phyloP scores from a whole-genome alignment of 768 basidiomycete species.

The Myochromella boudieri region DNA sequence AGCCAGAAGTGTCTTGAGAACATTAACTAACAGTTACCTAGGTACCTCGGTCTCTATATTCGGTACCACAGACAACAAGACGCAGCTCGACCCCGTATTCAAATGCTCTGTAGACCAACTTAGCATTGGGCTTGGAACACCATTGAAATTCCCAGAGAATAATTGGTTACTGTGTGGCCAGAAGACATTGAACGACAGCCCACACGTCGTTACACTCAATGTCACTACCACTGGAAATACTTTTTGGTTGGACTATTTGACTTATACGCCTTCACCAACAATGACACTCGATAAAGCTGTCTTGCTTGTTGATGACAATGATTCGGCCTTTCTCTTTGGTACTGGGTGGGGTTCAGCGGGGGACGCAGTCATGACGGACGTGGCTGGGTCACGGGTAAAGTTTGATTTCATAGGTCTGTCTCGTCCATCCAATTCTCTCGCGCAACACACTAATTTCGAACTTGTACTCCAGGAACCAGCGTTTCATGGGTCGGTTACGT shows the following conservation, averaged over 20 bases:
- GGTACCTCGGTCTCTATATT: constrained; percentile 16
- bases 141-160: background rate
- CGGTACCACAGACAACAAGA: constrained; percentile 15
- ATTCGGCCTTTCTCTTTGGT: background rate
- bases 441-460: background rate
- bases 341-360: constrained; percentile 2
- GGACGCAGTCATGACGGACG: background rate
- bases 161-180: constrained; percentile 6
- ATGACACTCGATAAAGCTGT: background rate
- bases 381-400: background rate
- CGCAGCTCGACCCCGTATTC: constrained; percentile 8
- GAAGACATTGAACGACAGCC: background rate
- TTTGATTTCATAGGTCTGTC: constrained; percentile 6
- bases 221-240: constrained; percentile 1
- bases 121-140: constrained; percentile 1
- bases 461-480: background rate
- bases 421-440: background rate
- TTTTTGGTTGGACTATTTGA: constrained; percentile 4
- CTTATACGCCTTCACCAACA: background rate
- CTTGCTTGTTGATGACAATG: background rate
- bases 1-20: too few species aligned
- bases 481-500: constrained; percentile 12
- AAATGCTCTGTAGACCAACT: constrained; percentile 24
- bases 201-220: constrained; percentile 9
- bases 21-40: background rate